Conservation (phyloP, 371 early-diverging fungal species). For the Smittium culicis region DNA sequence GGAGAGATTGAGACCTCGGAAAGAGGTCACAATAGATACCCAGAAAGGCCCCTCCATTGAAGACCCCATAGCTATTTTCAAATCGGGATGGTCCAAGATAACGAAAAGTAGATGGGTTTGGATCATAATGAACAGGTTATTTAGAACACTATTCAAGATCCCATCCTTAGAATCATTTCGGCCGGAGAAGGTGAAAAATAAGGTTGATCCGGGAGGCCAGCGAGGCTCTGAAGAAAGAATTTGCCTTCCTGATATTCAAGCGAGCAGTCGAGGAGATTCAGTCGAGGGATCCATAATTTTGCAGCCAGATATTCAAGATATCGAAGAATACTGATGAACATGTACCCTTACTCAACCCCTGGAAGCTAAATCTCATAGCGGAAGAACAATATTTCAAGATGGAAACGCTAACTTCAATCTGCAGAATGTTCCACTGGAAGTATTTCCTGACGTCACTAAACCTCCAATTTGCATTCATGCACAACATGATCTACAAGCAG, state of each 20-base stretch:
- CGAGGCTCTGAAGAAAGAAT: not conserved
- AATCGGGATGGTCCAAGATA: not conserved
- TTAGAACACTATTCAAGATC: not conserved
- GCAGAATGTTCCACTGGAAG: conserved; percentile 16
- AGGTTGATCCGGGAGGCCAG: not conserved
- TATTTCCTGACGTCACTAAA: conserved; percentile 28
- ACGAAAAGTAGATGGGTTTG: not conserved
- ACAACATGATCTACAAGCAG: conserved; percentile 24
- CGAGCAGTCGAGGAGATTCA: not conserved
- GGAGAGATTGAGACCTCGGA: not conserved
- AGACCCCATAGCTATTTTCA: not conserved
- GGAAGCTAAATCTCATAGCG: conserved; percentile 24
- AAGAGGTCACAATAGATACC: not conserved
- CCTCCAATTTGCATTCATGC: conserved; percentile 31
- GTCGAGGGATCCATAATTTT: not conserved
- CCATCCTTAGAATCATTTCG: not conserved
- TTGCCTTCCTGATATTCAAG: not conserved
- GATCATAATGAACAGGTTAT: not conserved
- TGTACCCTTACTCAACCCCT: conserved; percentile 23
- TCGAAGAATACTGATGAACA: conserved; percentile 11
- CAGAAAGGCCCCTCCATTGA: not conserved
- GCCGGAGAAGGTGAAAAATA: not conserved
- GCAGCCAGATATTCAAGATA: not conserved
- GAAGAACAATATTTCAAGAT: conserved; percentile 21
- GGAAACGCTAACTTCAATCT: conserved; percentile 25